Evolutionary conservation across 768 basidiomycete species (phyloP), one percentile per base, ranked within the genome.

Genomic region (Leccinum boreale): DNA sequence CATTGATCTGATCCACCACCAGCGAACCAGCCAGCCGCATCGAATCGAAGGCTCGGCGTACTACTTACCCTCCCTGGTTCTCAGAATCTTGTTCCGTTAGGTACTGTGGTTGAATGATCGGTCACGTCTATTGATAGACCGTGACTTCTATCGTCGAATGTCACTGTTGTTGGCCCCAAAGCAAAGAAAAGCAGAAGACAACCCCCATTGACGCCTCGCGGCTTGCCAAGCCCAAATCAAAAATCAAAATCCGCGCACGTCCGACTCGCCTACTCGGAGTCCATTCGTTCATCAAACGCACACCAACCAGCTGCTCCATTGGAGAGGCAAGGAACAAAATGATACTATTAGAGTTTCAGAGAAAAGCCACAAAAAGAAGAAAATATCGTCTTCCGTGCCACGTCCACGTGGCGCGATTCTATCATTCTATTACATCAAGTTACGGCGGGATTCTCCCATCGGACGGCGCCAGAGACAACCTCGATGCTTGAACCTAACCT

Each of bases 401-500:
- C 19, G 50, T 58, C 45, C 59, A 52, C 58, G 29, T 60, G 57
- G 47, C 49, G 14, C 9, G 39, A 51, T 61, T 70, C 68, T 60
- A 67, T 67, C 57, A n/a, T 44, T 21, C 42, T 44, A 44, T 44
- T 19, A 42, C 39, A 39, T 39, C 14, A 9, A 39, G n/a, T 39
- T 10, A 36, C 35, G 36, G n/a, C n/a, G 39, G n/a, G 39, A 44
- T 44, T 44, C 42, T 21, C 42, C 39, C 19, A 44, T 21, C 19
- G 42, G 10, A 42, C n/a, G 39, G 39, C 39, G 19, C 42, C 11
- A 44, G 42, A 44, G 6, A 44, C 42, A 44, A 59, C 52, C 36
- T 45, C 36, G 61, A 64, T 73, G 62, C 67, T 52, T 67, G 67
- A 57, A 49, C 50, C 52, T 50, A 58, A 49, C 28, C 26, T 3